Evolutionary conservation across 169 alveolate genomes (phyloP).

Genomic region (Eimeria maxima): DNA sequence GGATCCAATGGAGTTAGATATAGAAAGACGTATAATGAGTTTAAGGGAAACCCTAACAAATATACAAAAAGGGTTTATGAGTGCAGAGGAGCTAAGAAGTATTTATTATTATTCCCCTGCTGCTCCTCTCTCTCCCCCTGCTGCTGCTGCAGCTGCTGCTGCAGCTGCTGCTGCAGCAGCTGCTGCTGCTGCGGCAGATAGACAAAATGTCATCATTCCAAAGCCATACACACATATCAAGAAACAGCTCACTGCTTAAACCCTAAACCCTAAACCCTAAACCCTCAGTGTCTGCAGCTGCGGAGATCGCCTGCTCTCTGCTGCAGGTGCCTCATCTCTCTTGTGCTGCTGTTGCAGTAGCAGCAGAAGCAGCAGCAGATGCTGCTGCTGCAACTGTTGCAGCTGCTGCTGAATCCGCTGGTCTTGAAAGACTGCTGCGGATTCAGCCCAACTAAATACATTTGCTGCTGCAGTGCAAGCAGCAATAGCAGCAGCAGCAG

Average conservation of each 20-base stretch:
- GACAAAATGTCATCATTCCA: neutral
- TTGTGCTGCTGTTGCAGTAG: too few relatives aligned
- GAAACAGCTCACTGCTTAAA: neutral
- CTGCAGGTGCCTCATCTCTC: neutral
- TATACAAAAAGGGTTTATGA: neutral
- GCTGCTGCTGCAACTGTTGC: too few relatives aligned
- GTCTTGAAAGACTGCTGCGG: too few relatives aligned
- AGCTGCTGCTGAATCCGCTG: too few relatives aligned
- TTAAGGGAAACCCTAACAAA: neutral
- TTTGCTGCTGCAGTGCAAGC: too few relatives aligned
- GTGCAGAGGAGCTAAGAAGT: neutral
- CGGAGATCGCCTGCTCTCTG: neutral
- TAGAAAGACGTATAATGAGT: neutral
- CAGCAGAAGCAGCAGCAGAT: too few relatives aligned
- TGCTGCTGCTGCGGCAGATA: slow-evolving; percentile 1
- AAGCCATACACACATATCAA: neutral
- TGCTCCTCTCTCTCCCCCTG: neutral
- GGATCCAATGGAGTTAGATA: slow-evolving; percentile 9
- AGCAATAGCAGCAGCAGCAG: too few relatives aligned
- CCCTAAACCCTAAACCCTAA: slow-evolving; percentile 12
- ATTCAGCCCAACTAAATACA: too few relatives aligned
- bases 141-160: slow-evolving; percentile 52
- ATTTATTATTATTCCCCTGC: neutral
- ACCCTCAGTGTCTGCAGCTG: neutral
- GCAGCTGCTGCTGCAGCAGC: slow-evolving; percentile 32